These are phyloP conservation scores for Pholiota microspora DNA, from an alignment of 768 basidiomycete species.

Conservation along the genomic window DNA sequence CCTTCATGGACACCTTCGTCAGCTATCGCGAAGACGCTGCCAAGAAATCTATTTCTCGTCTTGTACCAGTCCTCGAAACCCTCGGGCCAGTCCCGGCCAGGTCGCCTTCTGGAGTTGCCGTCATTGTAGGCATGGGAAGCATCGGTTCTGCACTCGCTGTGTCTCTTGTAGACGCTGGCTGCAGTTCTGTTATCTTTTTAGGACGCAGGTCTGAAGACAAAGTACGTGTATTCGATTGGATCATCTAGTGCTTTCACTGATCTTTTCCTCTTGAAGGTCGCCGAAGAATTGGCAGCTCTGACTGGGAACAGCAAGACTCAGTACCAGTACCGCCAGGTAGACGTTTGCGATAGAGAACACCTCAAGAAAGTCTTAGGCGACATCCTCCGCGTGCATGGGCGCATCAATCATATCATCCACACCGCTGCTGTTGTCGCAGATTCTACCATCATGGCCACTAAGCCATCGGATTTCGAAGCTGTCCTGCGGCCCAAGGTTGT, in stretches of 20 bases:
- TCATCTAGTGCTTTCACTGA: no score
- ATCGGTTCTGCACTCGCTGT: slow-evolving; percentile 26
- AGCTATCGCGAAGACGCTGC: slow-evolving; percentile 21
- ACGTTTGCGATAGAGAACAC: slow-evolving; percentile 21
- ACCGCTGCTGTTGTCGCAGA: slow-evolving; percentile 27
- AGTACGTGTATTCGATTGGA: no score
- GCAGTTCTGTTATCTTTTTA: slow-evolving; percentile 23
- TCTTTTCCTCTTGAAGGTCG: slow-evolving; percentile 14
- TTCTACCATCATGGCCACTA: slow-evolving; percentile 21
- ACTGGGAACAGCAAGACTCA: slow-evolving; percentile 10
- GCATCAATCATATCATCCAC: slow-evolving; percentile 28
- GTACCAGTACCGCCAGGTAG: slow-evolving; percentile 25
- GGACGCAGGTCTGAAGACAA: slow-evolving; percentile 21
- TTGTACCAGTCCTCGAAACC: slow-evolving; percentile 23
- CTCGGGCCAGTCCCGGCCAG: slow-evolving; percentile 12
- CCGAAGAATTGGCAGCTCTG: slow-evolving; percentile 16
- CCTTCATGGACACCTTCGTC: slow-evolving; percentile 18
- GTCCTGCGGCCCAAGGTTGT: slow-evolving; percentile 27
- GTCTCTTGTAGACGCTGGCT: slow-evolving; percentile 23
- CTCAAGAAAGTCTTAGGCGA: slow-evolving; percentile 20
- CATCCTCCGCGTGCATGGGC: slow-evolving; percentile 18
- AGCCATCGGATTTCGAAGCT: slow-evolving; percentile 19
- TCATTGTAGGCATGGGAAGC: slow-evolving; percentile 33
- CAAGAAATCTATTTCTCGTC: slow-evolving; percentile 18
- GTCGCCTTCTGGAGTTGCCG: slow-evolving; percentile 22